A percentile compares a stretch with the other conserved stretches of the same genome.
Conservation (phyloP, 2,329 filamentous ascomycete species). For the Chaetomiaceae sp. region DNA sequence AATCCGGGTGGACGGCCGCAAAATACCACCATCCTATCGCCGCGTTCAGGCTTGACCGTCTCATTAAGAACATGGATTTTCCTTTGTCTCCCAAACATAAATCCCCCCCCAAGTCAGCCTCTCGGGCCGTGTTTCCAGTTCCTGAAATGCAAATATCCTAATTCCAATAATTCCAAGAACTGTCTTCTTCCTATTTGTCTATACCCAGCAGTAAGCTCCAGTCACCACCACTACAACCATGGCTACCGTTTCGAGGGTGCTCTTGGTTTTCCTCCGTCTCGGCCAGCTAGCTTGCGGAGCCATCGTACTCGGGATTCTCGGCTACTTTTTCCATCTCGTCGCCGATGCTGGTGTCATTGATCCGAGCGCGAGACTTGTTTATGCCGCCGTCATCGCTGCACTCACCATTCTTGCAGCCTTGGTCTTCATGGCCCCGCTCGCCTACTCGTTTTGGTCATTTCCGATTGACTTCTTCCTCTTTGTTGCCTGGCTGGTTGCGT, state of each 20-base stretch:
- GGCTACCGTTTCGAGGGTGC: slow-evolving; percentile 1
- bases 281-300: slow-evolving; percentile 10
- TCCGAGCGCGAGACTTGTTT: slow-evolving; percentile 17
- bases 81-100: no score
- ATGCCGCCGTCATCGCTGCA: slow-evolving; percentile 12
- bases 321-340: slow-evolving; percentile 13
- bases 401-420: slow-evolving; percentile 17
- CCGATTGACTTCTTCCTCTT: slow-evolving; percentile 20
- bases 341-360: slow-evolving; percentile 11
- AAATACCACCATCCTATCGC: no score
- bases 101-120: no score
- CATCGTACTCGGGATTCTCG: slow-evolving; percentile 13
- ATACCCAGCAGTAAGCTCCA: no score
- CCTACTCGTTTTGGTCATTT: slow-evolving; percentile 17
- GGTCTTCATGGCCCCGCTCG: slow-evolving; percentile 13
- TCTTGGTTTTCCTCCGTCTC: slow-evolving; percentile 8
- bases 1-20: no score
- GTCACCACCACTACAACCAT: not conserved
- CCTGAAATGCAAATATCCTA: no score
- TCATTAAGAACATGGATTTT: no score
- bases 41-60: no score
- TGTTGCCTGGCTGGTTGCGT: slow-evolving; percentile 17
- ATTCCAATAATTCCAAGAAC: no score
- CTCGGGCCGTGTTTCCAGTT: no score
- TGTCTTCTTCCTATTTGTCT: no score